phyloP scores from a whole-genome alignment of 2,329 filamentous ascomycete genomes.

The Zarea fungicola region DNA sequence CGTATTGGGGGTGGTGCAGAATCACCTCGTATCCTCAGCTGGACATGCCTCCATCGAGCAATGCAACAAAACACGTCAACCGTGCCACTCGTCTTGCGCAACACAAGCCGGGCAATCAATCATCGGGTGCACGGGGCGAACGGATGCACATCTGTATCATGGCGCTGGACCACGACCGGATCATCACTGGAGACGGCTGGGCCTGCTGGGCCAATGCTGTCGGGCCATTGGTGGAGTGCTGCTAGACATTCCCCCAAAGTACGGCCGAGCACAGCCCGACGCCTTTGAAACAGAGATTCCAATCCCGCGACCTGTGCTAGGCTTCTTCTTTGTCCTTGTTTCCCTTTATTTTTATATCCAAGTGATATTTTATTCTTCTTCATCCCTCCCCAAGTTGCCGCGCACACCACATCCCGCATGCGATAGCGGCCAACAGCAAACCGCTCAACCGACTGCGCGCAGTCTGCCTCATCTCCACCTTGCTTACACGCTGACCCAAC shows the following conservation, averaged over 20 bases:
- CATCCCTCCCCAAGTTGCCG: too few species aligned
- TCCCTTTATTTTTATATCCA: background rate
- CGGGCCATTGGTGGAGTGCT: slow-evolving; percentile 27
- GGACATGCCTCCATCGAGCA: background rate
- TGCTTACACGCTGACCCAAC: slow-evolving; percentile 8
- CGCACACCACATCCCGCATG: background rate
- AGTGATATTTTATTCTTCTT: background rate
- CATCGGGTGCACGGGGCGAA: background rate
- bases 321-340: background rate
- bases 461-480: slow-evolving; percentile 10
- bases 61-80: background rate
- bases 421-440: background rate
- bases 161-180: slow-evolving; percentile 6
- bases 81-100: background rate
- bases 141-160: background rate
- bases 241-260: slow-evolving; percentile 28
- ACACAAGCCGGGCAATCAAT: background rate
- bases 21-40: background rate
- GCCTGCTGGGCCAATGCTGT: slow-evolving; percentile 11
- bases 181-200: background rate
- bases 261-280: slow-evolving; percentile 34
- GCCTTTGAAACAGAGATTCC: slow-evolving; percentile 25
- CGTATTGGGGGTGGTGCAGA: background rate
- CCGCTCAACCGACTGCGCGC: background rate
- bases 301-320: slow-evolving; percentile 9